These are phyloP conservation scores for Fusarium fracticaudum DNA, from an alignment of 2,329 filamentous ascomycete species.

Conservation along the genomic window DNA sequence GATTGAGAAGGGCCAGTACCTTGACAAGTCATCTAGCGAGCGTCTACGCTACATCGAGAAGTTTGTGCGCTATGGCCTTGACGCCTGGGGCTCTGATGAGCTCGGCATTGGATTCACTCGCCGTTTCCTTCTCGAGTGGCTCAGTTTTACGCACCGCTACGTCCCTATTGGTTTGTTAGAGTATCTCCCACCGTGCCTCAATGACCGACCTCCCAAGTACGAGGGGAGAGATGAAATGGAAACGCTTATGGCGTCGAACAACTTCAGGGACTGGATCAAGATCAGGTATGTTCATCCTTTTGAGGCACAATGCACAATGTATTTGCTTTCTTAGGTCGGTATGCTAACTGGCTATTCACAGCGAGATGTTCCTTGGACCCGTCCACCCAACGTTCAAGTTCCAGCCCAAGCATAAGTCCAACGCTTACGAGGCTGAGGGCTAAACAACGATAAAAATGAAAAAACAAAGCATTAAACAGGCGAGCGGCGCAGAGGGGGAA, in stretches of 20 bases:
- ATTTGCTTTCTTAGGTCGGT: not conserved
- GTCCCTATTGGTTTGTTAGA: slow-evolving; percentile 90
- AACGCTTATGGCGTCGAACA: slow-evolving; percentile 87
- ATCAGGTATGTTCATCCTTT: slow-evolving; percentile 75
- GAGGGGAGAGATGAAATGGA: slow-evolving; percentile 89
- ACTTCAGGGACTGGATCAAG: slow-evolving; percentile 99
- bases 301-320: not conserved
- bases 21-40: slow-evolving; percentile 93
- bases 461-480: not conserved
- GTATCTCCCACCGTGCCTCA: slow-evolving; percentile 85
- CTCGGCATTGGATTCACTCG: slow-evolving; percentile 90
- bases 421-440: slow-evolving; percentile 83
- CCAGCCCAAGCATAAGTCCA: slow-evolving; percentile 97
- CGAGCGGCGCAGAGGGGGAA: not conserved
- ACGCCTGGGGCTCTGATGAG: slow-evolving; percentile 96
- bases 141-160: slow-evolving; percentile 93
- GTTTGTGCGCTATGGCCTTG: slow-evolving; percentile 88
- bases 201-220: slow-evolving; percentile 88
- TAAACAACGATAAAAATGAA: slow-evolving; percentile 53
- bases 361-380: slow-evolving; percentile 97
- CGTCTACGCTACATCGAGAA: slow-evolving; percentile 87
- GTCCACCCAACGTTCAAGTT: slow-evolving; percentile 92
- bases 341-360: slow-evolving; percentile 50
- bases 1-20: slow-evolving; percentile 88
- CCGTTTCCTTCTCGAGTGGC: slow-evolving; percentile 92